Evolutionary conservation across 345 rosid species (phyloP).

Genomic region (Schrenkiella parvula): DNA sequence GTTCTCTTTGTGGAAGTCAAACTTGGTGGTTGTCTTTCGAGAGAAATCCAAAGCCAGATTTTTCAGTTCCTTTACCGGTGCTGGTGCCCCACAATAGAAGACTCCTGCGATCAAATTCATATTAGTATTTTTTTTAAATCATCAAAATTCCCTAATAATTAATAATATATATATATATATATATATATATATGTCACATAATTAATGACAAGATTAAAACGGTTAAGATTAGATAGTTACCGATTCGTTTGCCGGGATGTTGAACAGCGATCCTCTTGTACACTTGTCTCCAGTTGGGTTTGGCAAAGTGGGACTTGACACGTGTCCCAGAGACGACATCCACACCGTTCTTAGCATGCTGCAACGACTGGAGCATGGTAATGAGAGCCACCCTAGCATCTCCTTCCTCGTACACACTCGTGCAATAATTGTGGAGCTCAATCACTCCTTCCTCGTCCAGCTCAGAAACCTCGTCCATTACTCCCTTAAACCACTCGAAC

Average conservation of each 20-base stretch:
- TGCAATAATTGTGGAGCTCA: constrained; percentile 84
- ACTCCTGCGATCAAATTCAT: constrained; percentile 57
- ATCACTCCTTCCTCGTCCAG: constrained; percentile 64
- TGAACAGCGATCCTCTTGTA: constrained; percentile 66
- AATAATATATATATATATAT: too few species aligned
- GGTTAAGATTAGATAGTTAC: constrained; percentile 41
- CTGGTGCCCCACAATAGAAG: constrained; percentile 89
- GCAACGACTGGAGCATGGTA: constrained; percentile 77
- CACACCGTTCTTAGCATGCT: constrained; percentile 83
- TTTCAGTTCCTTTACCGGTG: constrained; percentile 51
- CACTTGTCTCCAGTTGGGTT: constrained; percentile 90
- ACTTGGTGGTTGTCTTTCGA: constrained; percentile 75
- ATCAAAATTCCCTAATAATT: background rate
- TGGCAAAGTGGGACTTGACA: constrained; percentile 83
- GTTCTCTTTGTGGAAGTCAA: constrained; percentile 90
- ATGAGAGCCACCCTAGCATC: constrained; percentile 88
- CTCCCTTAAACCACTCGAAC: constrained; percentile 92
- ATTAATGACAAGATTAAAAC: background rate
- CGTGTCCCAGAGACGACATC: constrained; percentile 86
- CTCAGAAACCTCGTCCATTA: constrained; percentile 87
- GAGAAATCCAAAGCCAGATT: constrained; percentile 75
- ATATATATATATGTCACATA: background rate
- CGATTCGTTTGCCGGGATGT: constrained; percentile 54
- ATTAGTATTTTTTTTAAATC: background rate
- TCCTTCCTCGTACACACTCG: constrained; percentile 92